Base-by-base conservation (phyloP, 169 alveolate genomes). In the Plasmodium adleri region DNA sequence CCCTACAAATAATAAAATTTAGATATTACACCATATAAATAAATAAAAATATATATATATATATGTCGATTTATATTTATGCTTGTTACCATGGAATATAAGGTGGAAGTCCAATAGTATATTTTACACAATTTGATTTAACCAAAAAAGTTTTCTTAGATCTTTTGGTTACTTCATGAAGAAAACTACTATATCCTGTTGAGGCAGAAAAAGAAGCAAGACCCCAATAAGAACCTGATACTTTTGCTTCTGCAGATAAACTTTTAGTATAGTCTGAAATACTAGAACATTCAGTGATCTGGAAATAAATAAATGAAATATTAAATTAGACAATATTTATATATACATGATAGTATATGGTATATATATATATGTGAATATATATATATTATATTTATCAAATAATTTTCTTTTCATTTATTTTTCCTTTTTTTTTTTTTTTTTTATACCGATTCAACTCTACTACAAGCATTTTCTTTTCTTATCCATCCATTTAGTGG, bases 401-500 rank as follows among this genome's bases (percentile, higher is more conserved):
- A 49, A 9, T 12, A 0, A 52, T 52, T 13, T 52, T 32, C 6
- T 32, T 32, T 4, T 32, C 4, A 32, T 32, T 32, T 32, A 32
- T 4, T 32, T 32, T 32, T 32, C 45, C 45, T 28, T 32, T 32
- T 4, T 32, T 32, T 32, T 26, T 26, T 26, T 8, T 59, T 74
- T 45, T 28, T 71, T 56, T 71, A 59, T 56, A 93, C 94, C 88
- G 88, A 58, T 88, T 95, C 97, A 1, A 96, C 94, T 64, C 92
- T 93, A 26, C 97, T 92, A 58, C 97, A 95, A 54, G 97, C 94
- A 39, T 87, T 85, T 47, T 95, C 97, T 13, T 95, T 94, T 45
- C 97, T 72, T 63, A 95, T 86, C 95, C 94, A 95, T 13, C 93
- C 95, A 39, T 95, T 96, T 50, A 74, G 68, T 0, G 97, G 97